phyloP scores from a whole-genome alignment of 2,329 filamentous ascomycete genomes.

The Juglanconis juglandina region DNA sequence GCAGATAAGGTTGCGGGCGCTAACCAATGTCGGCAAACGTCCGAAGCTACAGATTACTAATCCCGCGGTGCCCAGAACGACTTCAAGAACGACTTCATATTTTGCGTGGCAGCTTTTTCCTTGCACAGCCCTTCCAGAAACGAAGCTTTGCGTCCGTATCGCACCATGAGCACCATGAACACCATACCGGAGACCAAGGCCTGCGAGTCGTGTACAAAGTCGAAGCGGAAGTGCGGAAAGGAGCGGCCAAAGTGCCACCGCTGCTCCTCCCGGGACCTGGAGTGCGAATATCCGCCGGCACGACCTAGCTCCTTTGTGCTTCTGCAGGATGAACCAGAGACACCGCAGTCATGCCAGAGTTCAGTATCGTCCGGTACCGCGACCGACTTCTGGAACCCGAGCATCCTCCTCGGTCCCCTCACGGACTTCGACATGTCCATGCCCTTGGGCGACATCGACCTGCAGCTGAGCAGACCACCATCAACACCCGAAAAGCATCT shows the following conservation, averaged over 20 bases:
- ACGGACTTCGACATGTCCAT: background rate
- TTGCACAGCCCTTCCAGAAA: too few relatives aligned
- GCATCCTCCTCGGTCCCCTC: background rate
- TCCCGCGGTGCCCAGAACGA: too few relatives aligned
- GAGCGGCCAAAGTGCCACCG: slow-evolving; percentile 10
- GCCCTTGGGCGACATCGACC: background rate
- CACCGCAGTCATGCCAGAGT: background rate
- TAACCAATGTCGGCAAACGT: too few relatives aligned
- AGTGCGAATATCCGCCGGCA: slow-evolving; percentile 14
- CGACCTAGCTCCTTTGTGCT: slow-evolving; percentile 7
- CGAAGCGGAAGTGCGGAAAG: slow-evolving; percentile 14
- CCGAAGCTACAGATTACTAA: too few relatives aligned
- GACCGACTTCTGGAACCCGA: slow-evolving; percentile 1
- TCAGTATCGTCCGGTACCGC: background rate
- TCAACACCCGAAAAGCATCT: background rate
- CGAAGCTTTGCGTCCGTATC: too few relatives aligned
- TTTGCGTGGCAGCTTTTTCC: too few relatives aligned
- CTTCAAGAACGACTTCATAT: too few relatives aligned
- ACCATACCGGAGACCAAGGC: slow-evolving; percentile 8
- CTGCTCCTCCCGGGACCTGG: background rate
- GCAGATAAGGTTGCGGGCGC: too few relatives aligned
- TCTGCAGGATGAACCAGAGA: background rate
- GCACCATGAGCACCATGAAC: background rate
- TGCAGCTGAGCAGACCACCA: background rate
- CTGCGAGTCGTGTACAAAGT: slow-evolving; percentile 9